Evolutionary conservation across 2,329 filamentous ascomycete species (phyloP), one percentile per base, ranked within the genome.

Genomic region (Nakataea oryzae): DNA sequence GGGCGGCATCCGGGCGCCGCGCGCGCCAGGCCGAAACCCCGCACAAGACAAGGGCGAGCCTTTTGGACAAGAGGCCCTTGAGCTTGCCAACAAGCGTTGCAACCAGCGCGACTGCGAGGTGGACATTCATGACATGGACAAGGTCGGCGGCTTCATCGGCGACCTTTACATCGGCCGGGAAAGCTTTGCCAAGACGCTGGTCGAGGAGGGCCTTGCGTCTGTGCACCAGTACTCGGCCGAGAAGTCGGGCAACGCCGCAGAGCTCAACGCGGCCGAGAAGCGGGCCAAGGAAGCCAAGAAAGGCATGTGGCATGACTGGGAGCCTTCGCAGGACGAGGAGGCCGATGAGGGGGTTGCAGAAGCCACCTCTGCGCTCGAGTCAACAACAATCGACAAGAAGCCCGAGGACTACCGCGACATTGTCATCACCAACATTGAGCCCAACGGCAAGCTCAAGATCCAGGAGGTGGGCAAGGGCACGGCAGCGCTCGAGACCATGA

Each of bases 81-180:
- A 99, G 60, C 87, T 97, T 67, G 93, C 93, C 59, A 92, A 91
- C 75, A 88, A 86, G 70, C 86, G 93, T 63, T 92, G 89, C 77
- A 89, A 92, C 79, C 95, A 99, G 79, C 88, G 95, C 62, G 95
- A 99, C 74, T 93, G 95, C 59, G 93, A 97, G 75, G 90, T 99
- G 63, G 93, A 99, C 69, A 89, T 99, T 26, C 87, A 96, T 73
- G 92, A 93, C 69, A 90, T 91, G 67, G 95, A 99, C 81, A 97
- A 97, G 81, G 88, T 95, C 29, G 95, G 95, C 69, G 95, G 95
- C 50, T 99, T 99, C 79, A 97, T 99, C 68, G 95, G 95, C 62
- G 90, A 91, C 17, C 81, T 99, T 28, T 97, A 92, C 74, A 85
- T 99, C 73, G 93, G 92, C 79, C 90, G 93, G 61, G 93, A 97